Evolutionary conservation across 2,329 filamentous ascomycete species (phyloP), one percentile per base, ranked within the genome.

Genomic region (Reticulascus tulasneorum): DNA sequence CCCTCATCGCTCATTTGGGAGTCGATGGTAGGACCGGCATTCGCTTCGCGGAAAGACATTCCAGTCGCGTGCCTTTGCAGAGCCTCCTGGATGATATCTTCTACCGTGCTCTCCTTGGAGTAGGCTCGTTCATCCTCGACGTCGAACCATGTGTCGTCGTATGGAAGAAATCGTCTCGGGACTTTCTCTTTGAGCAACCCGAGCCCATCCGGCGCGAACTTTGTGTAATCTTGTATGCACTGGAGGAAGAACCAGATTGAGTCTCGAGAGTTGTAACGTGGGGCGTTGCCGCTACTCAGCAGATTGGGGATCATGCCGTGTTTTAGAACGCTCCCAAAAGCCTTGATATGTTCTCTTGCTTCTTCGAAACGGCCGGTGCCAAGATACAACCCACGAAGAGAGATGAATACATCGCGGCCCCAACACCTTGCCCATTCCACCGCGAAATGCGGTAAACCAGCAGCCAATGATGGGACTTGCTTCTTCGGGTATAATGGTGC

Each of bases 211-310:
- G 93, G 91, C 0, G 80, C 88, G 51, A 93, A 82, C 33, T 79
- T 80, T 29, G 79, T 82, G 58, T 94, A 98, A 55, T 98, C 93
- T 54, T 98, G 93, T 31, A 97, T 91, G 47, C 86, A 86, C 59
- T 98, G 93, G 33, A 98, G 64, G 69, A 94, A 95, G 71, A 97
- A 98, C 93, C 93, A 98, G 26, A 96, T 79, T 0, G 93, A 95
- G 61, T 98, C 93, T 42, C 93, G 78, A 27, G 93, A 90, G 59
- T 98, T 98, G 68, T 97, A 98, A 18, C 93, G 77, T 4, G 93
- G 93, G 12, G 82, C 74, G 42, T 84, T 86, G 7, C 93, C 90
- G 41, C 86, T 87, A 47, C 88, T 84, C 11, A 98, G 72, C 15
- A 98, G 73, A 53, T 98, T 98, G 11, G 93, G 93, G 38, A 98